phyloP scores from a whole-genome alignment of 2,329 filamentous ascomycete species.

The Bipolaris oryzae region DNA sequence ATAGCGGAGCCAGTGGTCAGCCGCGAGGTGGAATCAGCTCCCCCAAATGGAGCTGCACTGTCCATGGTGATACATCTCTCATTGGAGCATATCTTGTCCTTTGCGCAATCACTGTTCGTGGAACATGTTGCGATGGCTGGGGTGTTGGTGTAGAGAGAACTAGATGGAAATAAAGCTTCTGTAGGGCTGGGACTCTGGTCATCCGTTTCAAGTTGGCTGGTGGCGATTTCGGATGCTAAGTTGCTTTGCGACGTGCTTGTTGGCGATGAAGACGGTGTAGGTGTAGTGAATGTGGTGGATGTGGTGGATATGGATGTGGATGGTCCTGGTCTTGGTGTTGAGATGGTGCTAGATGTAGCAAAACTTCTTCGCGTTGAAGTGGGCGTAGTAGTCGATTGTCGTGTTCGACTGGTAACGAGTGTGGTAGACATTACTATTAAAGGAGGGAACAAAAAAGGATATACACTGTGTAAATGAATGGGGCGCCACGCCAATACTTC shows the following conservation, averaged over 20 bases:
- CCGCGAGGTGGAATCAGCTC: constrained; percentile 18
- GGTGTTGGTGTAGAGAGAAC: constrained; percentile 1
- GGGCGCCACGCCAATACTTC: constrained; percentile 10
- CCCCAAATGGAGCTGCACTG: constrained; percentile 29
- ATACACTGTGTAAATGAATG: constrained; percentile 7
- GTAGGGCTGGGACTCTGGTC: constrained; percentile 5
- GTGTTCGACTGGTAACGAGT: constrained; percentile 12
- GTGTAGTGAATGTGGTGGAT: background rate
- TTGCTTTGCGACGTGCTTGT: constrained; percentile 7
- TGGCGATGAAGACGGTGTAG: constrained; percentile 7
- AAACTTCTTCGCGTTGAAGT: constrained; percentile 13
- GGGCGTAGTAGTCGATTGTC: constrained; percentile 9
- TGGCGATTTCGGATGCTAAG: constrained; percentile 10
- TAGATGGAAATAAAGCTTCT: background rate
- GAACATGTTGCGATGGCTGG: constrained; percentile 28
- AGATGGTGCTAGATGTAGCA: constrained; percentile 8
- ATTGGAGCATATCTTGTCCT: constrained; percentile 32
- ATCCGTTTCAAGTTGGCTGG: constrained; percentile 22
- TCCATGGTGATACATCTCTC: constrained; percentile 25
- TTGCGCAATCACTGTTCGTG: constrained; percentile 31
- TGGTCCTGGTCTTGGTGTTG: background rate
- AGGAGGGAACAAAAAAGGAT: constrained; percentile 2
- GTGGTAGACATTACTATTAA: constrained; percentile 41
- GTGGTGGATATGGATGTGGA: too few species aligned
- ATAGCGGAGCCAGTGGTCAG: constrained; percentile 31